Evolutionary conservation across 768 basidiomycete species (phyloP).

Genomic region (Suillus bovinus): DNA sequence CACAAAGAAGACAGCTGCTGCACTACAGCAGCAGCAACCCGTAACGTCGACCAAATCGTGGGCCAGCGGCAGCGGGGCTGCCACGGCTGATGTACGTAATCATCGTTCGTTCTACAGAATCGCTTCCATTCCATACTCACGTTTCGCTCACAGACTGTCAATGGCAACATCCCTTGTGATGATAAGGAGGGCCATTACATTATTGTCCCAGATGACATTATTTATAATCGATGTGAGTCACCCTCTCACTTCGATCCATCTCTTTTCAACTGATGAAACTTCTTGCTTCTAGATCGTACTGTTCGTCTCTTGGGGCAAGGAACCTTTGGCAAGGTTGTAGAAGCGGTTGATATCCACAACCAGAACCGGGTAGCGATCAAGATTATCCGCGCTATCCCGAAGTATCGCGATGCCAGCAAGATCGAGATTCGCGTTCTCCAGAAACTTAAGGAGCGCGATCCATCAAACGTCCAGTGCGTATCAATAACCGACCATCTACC

Average conservation of each 20-base stretch:
- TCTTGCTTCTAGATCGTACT: conserved; percentile 71
- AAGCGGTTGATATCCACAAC: conserved; percentile 80
- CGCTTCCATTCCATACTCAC: conserved; percentile 26
- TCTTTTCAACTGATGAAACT: conserved; percentile 17
- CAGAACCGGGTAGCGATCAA: conserved; percentile 91
- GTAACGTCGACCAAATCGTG: conserved; percentile 60
- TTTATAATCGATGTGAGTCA: conserved; percentile 77
- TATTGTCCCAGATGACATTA: conserved; percentile 87
- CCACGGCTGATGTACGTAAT: conserved; percentile 66
- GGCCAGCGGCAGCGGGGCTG: conserved; percentile 63
- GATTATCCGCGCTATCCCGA: conserved; percentile 97
- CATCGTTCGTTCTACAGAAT: conserved; percentile 13
- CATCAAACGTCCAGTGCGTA: conserved; percentile 82
- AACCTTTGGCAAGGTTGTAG: conserved; percentile 98
- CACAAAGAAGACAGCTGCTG: conserved; percentile 59
- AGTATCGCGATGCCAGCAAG: conserved; percentile 98
- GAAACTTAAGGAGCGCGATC: conserved; percentile 87
- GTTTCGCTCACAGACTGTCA: conserved; percentile 51
- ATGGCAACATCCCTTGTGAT: conserved; percentile 75
- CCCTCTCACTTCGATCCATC: conserved; percentile 6
- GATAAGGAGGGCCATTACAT: conserved; percentile 99
- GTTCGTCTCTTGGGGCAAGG: conserved; percentile 92
- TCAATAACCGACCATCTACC: conserved; percentile 14
- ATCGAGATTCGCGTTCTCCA: conserved; percentile 96
- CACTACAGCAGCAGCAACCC: conserved; percentile 51